Percentiles rank a stretch among this genome's conserved stretches.
phyloP scores from a whole-genome alignment of 805 yeast genomes.

The Grigorovia transvaalensis region DNA sequence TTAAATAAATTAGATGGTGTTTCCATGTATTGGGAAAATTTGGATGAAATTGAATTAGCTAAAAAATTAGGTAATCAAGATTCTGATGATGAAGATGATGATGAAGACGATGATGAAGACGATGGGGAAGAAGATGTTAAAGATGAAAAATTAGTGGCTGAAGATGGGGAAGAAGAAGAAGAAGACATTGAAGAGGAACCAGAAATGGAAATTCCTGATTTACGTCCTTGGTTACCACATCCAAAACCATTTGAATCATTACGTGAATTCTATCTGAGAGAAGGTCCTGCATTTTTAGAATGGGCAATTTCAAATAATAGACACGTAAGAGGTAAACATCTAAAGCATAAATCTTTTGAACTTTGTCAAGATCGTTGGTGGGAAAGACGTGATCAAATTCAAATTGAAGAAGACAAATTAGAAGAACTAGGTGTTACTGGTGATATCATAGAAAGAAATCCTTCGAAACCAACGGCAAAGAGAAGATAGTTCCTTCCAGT shows the following conservation, averaged over 20 bases:
- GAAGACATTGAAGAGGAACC: conserved; percentile 50
- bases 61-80: conserved; percentile 40
- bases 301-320: conserved; percentile 87
- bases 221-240: conserved; percentile 94
- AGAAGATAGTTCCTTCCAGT: conserved; percentile 26
- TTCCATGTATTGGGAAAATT: conserved; percentile 82
- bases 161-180: conserved; percentile 54
- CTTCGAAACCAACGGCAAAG: conserved; percentile 41
- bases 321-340: conserved; percentile 79
- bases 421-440: conserved; percentile 90
- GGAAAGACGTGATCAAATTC: conserved; percentile 93
- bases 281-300: conserved; percentile 78
- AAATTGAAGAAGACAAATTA: conserved; percentile 76
- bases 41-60: conserved; percentile 42
- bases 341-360: conserved; percentile 83
- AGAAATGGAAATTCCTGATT: conserved; percentile 72
- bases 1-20: conserved; percentile 81
- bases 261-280: conserved; percentile 74
- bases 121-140: conserved; percentile 41
- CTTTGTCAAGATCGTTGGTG: conserved; percentile 93
- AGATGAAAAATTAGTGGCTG: conserved; percentile 34
- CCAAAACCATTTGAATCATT: conserved; percentile 87
- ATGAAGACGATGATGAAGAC: conserved; percentile 52
- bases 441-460: conserved; percentile 70
- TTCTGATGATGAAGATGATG: conserved; percentile 58